Percentiles rank a stretch among this genome's conserved stretches.
Conservation (phyloP, 1,284 basidiomycete genomes). For the Ceratobasidium sp. region DNA sequence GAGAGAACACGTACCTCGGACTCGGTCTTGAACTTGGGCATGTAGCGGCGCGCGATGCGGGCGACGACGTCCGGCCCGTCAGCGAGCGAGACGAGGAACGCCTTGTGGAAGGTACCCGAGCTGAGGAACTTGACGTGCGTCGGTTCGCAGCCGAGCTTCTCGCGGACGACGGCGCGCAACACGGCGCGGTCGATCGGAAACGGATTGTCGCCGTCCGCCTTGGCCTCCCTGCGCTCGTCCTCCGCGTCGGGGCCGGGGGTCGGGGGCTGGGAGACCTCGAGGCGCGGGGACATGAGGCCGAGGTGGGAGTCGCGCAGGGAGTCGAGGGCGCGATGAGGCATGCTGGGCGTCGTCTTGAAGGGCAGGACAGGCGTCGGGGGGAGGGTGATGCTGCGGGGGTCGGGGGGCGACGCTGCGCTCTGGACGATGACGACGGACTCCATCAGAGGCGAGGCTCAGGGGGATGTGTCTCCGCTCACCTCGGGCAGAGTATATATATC, state of each 20-base stretch:
- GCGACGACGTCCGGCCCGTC: conserved; percentile 74
- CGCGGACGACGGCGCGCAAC: conserved; percentile 78
- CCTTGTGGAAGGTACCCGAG: conserved; percentile 69
- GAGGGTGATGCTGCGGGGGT: conserved; percentile 23
- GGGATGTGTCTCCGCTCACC: too few species aligned
- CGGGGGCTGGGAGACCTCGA: conserved; percentile 34
- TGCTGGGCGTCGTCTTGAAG: conserved; percentile 8
- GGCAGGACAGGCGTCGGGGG: conserved; percentile 4
- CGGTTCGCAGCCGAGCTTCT: conserved; percentile 74
- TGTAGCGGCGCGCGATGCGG: conserved; percentile 82
- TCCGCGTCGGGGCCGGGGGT: conserved; percentile 46
- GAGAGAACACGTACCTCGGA: conserved; percentile 65
- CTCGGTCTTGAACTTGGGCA: conserved; percentile 84
- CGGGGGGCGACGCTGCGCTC: conserved; percentile 17
- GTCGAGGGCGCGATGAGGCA: conserved; percentile 28
- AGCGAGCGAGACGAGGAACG: conserved; percentile 77
- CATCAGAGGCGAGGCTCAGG: conserved; percentile 1
- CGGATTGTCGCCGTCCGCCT: conserved; percentile 65
- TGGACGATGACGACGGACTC: conserved; percentile 22
- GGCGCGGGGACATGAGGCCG: conserved; percentile 34
- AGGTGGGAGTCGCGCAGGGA: conserved; percentile 41
- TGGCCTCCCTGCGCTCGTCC: conserved; percentile 50
- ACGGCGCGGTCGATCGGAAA: conserved; percentile 79
- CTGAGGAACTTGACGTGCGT: conserved; percentile 78
- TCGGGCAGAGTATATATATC: conserved; percentile 6